phyloP scores from a whole-genome alignment of 2,329 filamentous ascomycete genomes.

The Fusarium papillatum region DNA sequence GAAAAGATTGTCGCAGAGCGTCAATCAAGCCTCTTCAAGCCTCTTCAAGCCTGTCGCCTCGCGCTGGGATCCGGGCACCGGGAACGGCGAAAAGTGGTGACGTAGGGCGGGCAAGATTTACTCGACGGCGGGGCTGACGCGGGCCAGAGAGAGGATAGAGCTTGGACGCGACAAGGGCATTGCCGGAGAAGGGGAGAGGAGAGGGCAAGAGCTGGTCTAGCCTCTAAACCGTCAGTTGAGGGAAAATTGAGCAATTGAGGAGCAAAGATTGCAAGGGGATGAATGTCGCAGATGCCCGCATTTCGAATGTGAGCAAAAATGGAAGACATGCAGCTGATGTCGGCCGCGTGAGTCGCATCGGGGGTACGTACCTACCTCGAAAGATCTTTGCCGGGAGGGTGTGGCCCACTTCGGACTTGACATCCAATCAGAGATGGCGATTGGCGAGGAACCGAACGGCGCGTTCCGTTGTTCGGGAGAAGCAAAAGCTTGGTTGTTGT shows the following conservation, averaged over 20 bases:
- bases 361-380: neutral
- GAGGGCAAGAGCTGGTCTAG: neutral
- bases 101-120: constrained; percentile 30
- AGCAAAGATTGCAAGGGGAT: neutral
- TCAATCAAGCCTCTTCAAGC: neutral
- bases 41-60: constrained; percentile 7
- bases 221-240: neutral
- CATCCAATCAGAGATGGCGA: neutral
- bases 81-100: constrained; percentile 29
- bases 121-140: constrained; percentile 35
- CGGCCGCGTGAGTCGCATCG: constrained; percentile 22
- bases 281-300: constrained; percentile 5
- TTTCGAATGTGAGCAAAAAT: constrained; percentile 14
- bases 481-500: neutral
- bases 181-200: neutral
- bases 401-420: neutral
- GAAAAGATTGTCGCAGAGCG: constrained; percentile 11
- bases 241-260: constrained; percentile 6
- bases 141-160: constrained; percentile 34
- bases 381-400: neutral
- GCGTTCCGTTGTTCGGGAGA: constrained; percentile 10
- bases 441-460: constrained; percentile 1
- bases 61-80: neutral
- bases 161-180: constrained; percentile 22
- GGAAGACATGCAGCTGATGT: constrained; percentile 27